Conservation (phyloP, 148 eudicot species). For the Rhododendron molle region DNA sequence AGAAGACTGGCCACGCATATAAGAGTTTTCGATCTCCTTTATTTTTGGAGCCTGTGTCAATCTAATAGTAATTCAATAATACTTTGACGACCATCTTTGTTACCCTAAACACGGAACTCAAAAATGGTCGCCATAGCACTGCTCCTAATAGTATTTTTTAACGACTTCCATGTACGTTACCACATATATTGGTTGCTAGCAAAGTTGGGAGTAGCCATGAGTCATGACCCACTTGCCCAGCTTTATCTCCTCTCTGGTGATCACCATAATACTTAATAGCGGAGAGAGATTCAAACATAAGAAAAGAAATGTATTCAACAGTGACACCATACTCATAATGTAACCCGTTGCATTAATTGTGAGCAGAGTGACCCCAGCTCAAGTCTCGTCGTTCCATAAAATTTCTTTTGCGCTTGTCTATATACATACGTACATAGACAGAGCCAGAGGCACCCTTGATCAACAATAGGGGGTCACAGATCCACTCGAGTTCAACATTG, state of each 20-base stretch:
- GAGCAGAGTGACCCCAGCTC: neutral
- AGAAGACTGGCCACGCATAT: neutral
- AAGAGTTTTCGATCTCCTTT: neutral
- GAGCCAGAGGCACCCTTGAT: neutral
- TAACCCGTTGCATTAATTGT: neutral
- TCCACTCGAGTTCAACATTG: neutral
- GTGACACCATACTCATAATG: neutral
- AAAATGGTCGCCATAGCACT: too few relatives aligned
- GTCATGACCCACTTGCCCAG: neutral
- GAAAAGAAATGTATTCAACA: too few relatives aligned
- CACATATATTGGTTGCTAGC: neutral
- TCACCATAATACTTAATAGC: too few relatives aligned
- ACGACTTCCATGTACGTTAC: too few relatives aligned
- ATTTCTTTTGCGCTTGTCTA: neutral
- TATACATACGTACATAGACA: neutral
- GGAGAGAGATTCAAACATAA: too few relatives aligned
- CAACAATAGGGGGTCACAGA: neutral
- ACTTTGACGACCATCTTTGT: neutral
- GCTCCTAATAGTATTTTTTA: too few relatives aligned
- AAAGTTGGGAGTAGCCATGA: neutral
- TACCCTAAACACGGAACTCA: neutral
- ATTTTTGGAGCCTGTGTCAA: neutral
- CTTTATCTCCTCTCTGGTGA: neutral
- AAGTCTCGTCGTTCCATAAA: neutral
- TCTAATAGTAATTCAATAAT: neutral